Percentiles rank a stretch among this genome's conserved stretches.
Conservation (phyloP, 257 asterid genomes). For the Solanum pinnatisectum region DNA sequence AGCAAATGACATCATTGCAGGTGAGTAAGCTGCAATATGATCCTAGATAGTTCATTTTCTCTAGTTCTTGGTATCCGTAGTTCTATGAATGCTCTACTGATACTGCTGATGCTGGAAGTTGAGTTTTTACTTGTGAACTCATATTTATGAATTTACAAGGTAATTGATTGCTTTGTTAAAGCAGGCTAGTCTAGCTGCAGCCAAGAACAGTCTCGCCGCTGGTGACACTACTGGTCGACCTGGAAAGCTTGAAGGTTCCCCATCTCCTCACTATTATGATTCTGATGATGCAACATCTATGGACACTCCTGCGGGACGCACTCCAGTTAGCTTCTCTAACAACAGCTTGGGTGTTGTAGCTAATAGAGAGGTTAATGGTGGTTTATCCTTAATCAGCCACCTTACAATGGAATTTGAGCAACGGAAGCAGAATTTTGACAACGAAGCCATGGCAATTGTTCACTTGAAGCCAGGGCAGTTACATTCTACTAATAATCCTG, state of each 20-base stretch:
- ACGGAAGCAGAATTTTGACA: conserved; percentile 41
- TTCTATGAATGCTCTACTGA: not conserved
- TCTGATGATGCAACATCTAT: conserved; percentile 49
- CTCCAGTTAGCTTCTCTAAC: conserved; percentile 35
- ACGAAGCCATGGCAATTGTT: conserved; percentile 35
- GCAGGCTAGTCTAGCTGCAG: conserved; percentile 69
- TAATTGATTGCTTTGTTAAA: conserved; percentile 2
- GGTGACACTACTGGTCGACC: conserved; percentile 26
- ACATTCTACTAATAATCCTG: conserved; percentile 11
- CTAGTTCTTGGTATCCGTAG: not conserved
- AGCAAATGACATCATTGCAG: conserved; percentile 73
- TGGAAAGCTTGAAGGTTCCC: conserved; percentile 35
- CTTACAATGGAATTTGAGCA: conserved; percentile 61
- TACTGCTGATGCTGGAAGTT: not conserved
- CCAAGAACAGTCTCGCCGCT: conserved; percentile 43
- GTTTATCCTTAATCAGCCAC: conserved; percentile 24
- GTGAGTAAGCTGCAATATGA: conserved; percentile 32
- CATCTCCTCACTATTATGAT: conserved; percentile 53
- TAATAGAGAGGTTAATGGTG: conserved; percentile 33
- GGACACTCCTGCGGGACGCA: conserved; percentile 61
- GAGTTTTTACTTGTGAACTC: not conserved
- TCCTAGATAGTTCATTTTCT: not conserved
- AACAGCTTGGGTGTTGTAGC: conserved; percentile 20
- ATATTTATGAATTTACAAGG: not conserved
- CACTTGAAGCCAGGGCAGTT: conserved; percentile 34